A percentile compares a stretch with the other conserved stretches of the same genome.
Evolutionary conservation across 2,329 filamentous ascomycete genomes (phyloP).

Genomic region (Septoria linicola): DNA sequence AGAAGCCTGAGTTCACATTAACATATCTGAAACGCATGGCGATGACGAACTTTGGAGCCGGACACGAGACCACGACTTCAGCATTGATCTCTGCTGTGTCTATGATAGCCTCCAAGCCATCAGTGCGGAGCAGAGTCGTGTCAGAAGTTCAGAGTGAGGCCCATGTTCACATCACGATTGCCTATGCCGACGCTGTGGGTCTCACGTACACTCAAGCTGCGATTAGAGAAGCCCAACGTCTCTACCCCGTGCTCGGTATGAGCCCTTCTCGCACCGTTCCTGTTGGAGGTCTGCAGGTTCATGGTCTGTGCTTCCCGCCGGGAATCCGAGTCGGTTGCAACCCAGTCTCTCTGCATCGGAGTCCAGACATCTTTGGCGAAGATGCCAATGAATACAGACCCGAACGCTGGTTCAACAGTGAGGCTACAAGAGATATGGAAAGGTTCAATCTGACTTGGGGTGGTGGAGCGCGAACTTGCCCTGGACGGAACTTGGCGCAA

Average conservation of each 20-base stretch:
- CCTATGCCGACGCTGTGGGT: constrained; percentile 31
- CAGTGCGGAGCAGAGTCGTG: constrained; percentile 1
- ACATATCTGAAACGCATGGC: constrained; percentile 24
- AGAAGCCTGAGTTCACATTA: constrained; percentile 20
- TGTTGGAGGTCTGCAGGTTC: constrained; percentile 39
- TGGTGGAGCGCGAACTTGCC: constrained; percentile 28
- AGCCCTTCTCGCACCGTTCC: constrained; percentile 43
- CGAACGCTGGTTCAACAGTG: constrained; percentile 37
- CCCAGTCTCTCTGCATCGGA: constrained; percentile 37
- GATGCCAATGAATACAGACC: constrained; percentile 39
- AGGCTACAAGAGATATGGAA: constrained; percentile 21
- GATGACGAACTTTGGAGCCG: constrained; percentile 26
- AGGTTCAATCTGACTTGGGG: constrained; percentile 25
- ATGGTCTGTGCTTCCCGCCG: constrained; percentile 37
- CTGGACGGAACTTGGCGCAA: constrained; percentile 29
- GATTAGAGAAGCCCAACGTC: constrained; percentile 48
- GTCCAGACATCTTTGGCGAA: constrained; percentile 35
- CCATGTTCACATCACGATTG: background rate
- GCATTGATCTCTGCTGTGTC: constrained; percentile 14
- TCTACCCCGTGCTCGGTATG: constrained; percentile 46
- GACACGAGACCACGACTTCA: constrained; percentile 24
- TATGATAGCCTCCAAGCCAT: constrained; percentile 17
- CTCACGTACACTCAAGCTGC: constrained; percentile 45
- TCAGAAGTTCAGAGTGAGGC: background rate
- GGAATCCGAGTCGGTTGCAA: constrained; percentile 36